phyloP scores from a whole-genome alignment of 352 stramenopile species.

The Phytophthora tubulina region DNA sequence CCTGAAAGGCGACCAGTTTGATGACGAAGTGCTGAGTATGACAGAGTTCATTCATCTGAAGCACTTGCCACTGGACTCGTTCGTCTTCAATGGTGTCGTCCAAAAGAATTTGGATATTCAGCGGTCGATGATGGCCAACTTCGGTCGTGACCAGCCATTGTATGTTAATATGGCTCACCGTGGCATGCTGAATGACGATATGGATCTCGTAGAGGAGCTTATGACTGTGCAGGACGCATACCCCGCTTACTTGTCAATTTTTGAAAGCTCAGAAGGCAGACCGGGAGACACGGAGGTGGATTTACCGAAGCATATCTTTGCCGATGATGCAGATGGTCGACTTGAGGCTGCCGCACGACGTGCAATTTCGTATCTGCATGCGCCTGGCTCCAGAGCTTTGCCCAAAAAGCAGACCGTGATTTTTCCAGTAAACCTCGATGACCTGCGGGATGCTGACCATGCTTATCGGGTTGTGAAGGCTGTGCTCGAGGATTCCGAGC shows the following conservation, averaged over 20 bases:
- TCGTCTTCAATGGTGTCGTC: slow-evolving; percentile 90
- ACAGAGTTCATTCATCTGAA: slow-evolving; percentile 83
- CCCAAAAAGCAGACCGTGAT: slow-evolving; percentile 84
- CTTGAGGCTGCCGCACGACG: slow-evolving; percentile 58
- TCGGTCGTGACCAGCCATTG: slow-evolving; percentile 83
- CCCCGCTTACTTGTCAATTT: slow-evolving; percentile 75
- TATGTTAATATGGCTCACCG: slow-evolving; percentile 75
- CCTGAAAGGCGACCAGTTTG: slow-evolving; percentile 56
- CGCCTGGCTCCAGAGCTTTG: slow-evolving; percentile 46
- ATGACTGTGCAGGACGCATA: slow-evolving; percentile 69
- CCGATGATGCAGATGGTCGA: slow-evolving; percentile 67
- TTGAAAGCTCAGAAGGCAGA: slow-evolving; percentile 45
- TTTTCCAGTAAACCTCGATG: slow-evolving; percentile 61
- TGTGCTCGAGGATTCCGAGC: slow-evolving; percentile 73
- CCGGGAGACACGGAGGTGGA: slow-evolving; percentile 27
- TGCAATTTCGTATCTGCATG: slow-evolving; percentile 72
- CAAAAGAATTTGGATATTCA: slow-evolving; percentile 75
- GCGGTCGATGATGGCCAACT: slow-evolving; percentile 75
- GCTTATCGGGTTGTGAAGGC: slow-evolving; percentile 69
- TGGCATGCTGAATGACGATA: slow-evolving; percentile 63
- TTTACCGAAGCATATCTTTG: slow-evolving; percentile 56
- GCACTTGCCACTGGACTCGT: slow-evolving; percentile 78
- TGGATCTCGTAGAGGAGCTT: slow-evolving; percentile 77
- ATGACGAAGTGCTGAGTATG: slow-evolving; percentile 77
- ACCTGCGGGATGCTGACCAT: slow-evolving; percentile 65